Percentiles rank a stretch among this genome's conserved stretches.
phyloP scores from a whole-genome alignment of 306 rosid genomes.

The Macrotyloma uniflorum region DNA sequence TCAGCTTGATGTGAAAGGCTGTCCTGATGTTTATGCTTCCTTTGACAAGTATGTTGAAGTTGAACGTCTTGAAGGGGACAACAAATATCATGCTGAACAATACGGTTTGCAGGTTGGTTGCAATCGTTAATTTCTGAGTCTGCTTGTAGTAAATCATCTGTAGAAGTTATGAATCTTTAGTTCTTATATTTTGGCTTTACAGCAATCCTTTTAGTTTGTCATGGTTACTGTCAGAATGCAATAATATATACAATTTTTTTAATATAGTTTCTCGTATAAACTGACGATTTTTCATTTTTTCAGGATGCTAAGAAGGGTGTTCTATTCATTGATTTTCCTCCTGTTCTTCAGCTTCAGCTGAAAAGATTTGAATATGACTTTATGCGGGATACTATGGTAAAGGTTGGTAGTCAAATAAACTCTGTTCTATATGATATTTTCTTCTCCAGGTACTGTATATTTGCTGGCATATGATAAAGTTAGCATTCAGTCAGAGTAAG shows the following conservation, averaged over 20 bases:
- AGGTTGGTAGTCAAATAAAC: conserved; percentile 60
- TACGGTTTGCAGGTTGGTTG: conserved; percentile 91
- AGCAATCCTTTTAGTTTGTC: conserved; percentile 10
- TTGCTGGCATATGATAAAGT: conserved; percentile 2
- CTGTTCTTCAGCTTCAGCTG: conserved; percentile 97
- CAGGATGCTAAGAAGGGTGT: conserved; percentile 99
- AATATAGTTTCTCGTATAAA: conserved; percentile 1
- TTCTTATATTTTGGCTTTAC: not conserved
- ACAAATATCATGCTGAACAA: conserved; percentile 95
- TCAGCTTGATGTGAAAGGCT: conserved; percentile 99
- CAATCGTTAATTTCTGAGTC: conserved; percentile 9
- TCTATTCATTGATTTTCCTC: conserved; percentile 92
- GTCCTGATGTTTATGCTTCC: conserved; percentile 95
- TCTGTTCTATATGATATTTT: conserved; percentile 25
- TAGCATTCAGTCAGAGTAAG: conserved; percentile 27
- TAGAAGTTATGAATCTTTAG: not conserved
- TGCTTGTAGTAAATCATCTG: not conserved
- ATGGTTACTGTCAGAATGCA: conserved; percentile 10
- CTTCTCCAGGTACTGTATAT: conserved; percentile 11
- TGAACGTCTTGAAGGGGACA: conserved; percentile 96
- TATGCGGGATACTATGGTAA: conserved; percentile 97
- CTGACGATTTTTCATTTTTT: conserved; percentile 39
- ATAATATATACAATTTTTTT: not conserved
- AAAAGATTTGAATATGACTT: conserved; percentile 98
- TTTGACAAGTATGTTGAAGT: conserved; percentile 99